Conservation (phyloP, 2,329 filamentous ascomycete species). For the Monosporascus sp. region DNA sequence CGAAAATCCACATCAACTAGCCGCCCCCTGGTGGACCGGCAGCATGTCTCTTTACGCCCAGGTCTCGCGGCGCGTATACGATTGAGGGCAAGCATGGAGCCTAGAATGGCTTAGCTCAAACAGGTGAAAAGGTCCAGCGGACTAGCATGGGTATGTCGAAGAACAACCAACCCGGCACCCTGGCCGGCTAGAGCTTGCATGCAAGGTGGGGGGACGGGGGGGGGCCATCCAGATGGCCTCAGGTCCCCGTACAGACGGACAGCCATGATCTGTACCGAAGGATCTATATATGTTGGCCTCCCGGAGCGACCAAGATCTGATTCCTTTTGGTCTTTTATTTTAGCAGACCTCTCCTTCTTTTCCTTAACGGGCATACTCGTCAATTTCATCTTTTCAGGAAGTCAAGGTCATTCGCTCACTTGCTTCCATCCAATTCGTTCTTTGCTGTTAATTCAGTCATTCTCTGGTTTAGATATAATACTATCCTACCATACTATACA, state of each 20-base stretch:
- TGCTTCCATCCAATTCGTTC: conserved; percentile 33
- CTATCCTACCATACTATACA: conserved; percentile 5
- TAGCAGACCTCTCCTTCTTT: conserved; percentile 21
- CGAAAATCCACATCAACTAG: background rate
- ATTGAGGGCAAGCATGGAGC: conserved; percentile 9
- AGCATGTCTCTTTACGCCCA: background rate
- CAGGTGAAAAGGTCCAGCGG: background rate
- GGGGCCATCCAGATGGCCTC: background rate
- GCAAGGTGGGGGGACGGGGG: no score
- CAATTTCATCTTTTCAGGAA: conserved; percentile 28
- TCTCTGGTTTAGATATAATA: conserved; percentile 2
- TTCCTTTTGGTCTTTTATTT: conserved; percentile 11
- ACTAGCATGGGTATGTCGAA: background rate
- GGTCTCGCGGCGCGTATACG: background rate
- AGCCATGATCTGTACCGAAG: background rate
- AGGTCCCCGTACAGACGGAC: background rate
- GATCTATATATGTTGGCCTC: conserved; percentile 23
- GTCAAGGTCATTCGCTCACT: conserved; percentile 56
- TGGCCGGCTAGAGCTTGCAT: background rate
- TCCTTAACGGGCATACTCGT: conserved; percentile 20
- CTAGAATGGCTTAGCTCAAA: background rate
- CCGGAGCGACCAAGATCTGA: conserved; percentile 8
- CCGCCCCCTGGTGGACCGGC: background rate
- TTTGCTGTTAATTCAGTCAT: conserved; percentile 19
- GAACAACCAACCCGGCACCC: background rate